Percentiles rank a stretch among this genome's conserved stretches.
phyloP scores from a whole-genome alignment of 169 alveolate species.

The Theileria annulata region DNA sequence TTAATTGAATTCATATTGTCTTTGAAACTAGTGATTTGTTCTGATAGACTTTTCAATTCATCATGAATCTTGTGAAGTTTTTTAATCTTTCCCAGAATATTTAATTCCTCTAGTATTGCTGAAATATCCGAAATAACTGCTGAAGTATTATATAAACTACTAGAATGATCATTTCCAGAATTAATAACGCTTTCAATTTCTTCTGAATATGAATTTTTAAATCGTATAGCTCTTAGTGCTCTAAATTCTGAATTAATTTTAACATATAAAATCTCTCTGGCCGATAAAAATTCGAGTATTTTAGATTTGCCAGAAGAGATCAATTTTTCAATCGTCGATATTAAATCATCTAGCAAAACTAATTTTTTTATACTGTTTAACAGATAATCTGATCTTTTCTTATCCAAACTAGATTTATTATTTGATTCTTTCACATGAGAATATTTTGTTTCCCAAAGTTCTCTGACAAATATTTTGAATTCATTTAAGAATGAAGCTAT shows the following conservation, averaged over 20 bases:
- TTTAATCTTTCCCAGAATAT: too few relatives aligned
- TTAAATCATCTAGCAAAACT: neutral
- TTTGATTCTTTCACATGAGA: neutral
- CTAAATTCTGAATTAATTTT: neutral
- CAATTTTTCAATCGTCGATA: neutral
- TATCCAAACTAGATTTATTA: neutral
- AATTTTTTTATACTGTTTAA: too few relatives aligned
- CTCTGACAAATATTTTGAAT: neutral
- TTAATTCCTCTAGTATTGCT: neutral
- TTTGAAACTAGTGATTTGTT: neutral
- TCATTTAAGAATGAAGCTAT: neutral
- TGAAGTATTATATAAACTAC: neutral
- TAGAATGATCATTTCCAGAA: neutral
- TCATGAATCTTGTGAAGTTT: neutral
- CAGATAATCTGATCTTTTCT: neutral
- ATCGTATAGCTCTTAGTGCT: neutral
- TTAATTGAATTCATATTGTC: neutral
- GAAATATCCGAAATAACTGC: neutral
- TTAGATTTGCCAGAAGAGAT: neutral
- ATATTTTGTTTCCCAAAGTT: neutral
- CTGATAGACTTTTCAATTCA: neutral
- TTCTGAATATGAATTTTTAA: neutral
- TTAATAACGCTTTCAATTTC: neutral
- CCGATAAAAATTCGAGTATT: neutral
- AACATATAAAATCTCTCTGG: neutral